These are phyloP conservation scores for Saturnispora mendoncae DNA, from an alignment of 805 yeast species.

Conservation along the genomic window DNA sequence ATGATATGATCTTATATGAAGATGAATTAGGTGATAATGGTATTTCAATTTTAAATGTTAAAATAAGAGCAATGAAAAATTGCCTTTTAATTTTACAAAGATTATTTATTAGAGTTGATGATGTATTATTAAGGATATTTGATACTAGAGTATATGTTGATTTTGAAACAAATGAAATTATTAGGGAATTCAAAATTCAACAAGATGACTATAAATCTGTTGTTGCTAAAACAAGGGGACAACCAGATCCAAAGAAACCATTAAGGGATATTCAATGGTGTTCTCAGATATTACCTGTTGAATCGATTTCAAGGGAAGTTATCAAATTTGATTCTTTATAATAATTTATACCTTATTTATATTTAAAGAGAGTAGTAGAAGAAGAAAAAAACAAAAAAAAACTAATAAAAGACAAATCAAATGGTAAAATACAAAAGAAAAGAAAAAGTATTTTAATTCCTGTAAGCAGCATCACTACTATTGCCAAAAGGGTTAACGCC, in stretches of 20 bases:
- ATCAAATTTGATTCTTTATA: conserved; percentile 7
- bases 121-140: conserved; percentile 72
- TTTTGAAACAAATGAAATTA: conserved; percentile 49
- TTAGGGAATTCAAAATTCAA: conserved; percentile 71
- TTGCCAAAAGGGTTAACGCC: conserved; percentile 6
- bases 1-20: conserved; percentile 81
- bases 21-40: conserved; percentile 98
- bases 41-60: conserved; percentile 63
- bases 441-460: neutral
- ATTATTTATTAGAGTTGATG: conserved; percentile 81
- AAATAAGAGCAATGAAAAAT: conserved; percentile 82
- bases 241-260: conserved; percentile 55
- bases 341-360: no score
- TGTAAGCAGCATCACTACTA: neutral
- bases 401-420: neutral
- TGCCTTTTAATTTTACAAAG: conserved; percentile 67
- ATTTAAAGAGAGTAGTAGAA: no score
- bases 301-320: conserved; percentile 20
- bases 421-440: neutral
- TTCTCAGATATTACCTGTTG: conserved; percentile 31
- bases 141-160: conserved; percentile 84
- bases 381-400: neutral
- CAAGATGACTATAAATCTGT: conserved; percentile 47
- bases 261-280: conserved; percentile 87
- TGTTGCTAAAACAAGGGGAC: conserved; percentile 21